These are phyloP conservation scores for Rhododendron ferrugineum DNA, from an alignment of 148 eudicot genomes.

Conservation along the genomic window DNA sequence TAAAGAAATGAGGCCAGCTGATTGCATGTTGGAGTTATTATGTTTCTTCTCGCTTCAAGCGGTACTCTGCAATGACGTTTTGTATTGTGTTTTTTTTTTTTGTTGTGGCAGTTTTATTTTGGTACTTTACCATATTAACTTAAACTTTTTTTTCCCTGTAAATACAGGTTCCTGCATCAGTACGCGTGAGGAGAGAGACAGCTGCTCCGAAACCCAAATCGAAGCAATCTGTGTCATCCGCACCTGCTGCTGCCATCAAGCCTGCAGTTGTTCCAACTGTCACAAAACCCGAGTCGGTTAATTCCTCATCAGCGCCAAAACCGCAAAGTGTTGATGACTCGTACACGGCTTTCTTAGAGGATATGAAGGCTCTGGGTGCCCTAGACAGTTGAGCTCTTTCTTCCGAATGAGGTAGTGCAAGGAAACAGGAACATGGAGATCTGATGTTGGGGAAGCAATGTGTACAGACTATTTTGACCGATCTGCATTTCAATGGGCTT, in stretches of 20 bases:
- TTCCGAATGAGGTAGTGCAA: background rate
- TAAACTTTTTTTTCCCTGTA: background rate
- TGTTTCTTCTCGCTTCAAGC: background rate
- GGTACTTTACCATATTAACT: background rate
- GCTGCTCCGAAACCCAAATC: slow-evolving; percentile 74
- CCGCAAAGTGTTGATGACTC: slow-evolving; percentile 84
- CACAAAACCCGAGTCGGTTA: slow-evolving; percentile 37
- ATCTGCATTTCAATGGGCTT: background rate
- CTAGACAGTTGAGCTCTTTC: slow-evolving; percentile 59
- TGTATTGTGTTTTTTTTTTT: background rate
- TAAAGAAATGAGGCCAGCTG: background rate
- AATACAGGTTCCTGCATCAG: slow-evolving; percentile 92
- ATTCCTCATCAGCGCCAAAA: slow-evolving; percentile 50
- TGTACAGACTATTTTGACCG: slow-evolving; percentile 3
- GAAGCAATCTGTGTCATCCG: slow-evolving; percentile 42
- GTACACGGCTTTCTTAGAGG: slow-evolving; percentile 88
- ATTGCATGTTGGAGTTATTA: background rate
- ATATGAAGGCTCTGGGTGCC: slow-evolving; percentile 97
- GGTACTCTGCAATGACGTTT: background rate
- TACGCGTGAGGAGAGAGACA: slow-evolving; percentile 85
- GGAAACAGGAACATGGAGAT: background rate
- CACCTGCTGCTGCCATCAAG: slow-evolving; percentile 25
- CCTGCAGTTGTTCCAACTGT: slow-evolving; percentile 36
- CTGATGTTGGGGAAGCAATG: background rate
- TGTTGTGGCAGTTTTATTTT: background rate